A percentile compares a stretch with the other conserved stretches of the same genome.
Evolutionary conservation across 2,329 filamentous ascomycete species (phyloP).

Genomic region (Neonectria sp.): DNA sequence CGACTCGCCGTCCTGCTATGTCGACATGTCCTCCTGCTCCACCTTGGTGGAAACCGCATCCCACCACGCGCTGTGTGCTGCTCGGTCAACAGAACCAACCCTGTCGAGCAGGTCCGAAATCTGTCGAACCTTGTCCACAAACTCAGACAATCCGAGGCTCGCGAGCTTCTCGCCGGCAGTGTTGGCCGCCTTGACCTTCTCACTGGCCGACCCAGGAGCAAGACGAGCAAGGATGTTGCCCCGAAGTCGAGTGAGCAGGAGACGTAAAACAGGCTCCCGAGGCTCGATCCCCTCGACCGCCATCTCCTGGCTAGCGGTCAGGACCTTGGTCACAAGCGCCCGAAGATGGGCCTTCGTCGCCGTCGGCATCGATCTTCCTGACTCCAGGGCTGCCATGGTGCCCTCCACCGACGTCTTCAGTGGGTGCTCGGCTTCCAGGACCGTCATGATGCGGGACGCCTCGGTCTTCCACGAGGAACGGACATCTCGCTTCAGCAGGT

Average conservation of each 20-base stretch:
- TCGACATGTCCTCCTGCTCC: slow-evolving; percentile 57
- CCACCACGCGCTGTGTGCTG: slow-evolving; percentile 79
- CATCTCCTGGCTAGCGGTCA: slow-evolving; percentile 65
- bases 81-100: slow-evolving; percentile 77
- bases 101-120: slow-evolving; percentile 78
- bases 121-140: slow-evolving; percentile 77
- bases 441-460: slow-evolving; percentile 77
- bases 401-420: slow-evolving; percentile 71
- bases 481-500: slow-evolving; percentile 85
- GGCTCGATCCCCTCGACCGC: slow-evolving; percentile 59
- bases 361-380: slow-evolving; percentile 75
- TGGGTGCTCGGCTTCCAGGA: slow-evolving; percentile 72
- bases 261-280: slow-evolving; percentile 72
- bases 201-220: slow-evolving; percentile 75
- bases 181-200: slow-evolving; percentile 79
- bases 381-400: slow-evolving; percentile 74
- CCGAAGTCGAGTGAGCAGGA: slow-evolving; percentile 78
- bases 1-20: slow-evolving; percentile 29
- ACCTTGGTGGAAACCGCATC: slow-evolving; percentile 74
- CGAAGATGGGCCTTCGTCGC: slow-evolving; percentile 72
- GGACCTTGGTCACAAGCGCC: slow-evolving; percentile 70
- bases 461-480: slow-evolving; percentile 84
- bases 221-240: slow-evolving; percentile 77
- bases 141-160: slow-evolving; percentile 79
- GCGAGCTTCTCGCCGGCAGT: slow-evolving; percentile 79